phyloP scores from a whole-genome alignment of 148 eudicot species.

The Chenopodium album region DNA sequence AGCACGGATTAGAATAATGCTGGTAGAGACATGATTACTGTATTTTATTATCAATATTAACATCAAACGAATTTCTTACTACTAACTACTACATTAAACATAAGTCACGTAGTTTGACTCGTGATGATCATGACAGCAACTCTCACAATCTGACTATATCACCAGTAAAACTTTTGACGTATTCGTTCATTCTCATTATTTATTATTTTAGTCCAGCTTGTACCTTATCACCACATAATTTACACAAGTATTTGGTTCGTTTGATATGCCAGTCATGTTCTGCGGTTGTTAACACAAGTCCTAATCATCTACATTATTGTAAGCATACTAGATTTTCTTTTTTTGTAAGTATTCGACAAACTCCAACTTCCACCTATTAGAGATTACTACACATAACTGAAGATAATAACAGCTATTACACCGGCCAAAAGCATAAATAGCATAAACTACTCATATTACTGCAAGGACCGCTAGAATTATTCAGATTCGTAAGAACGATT shows the following conservation, averaged over 20 bases:
- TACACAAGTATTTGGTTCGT: not conserved
- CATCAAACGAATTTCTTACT: not conserved
- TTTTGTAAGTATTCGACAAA: not conserved
- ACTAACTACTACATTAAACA: slow-evolving; percentile 13
- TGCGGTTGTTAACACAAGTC: not conserved
- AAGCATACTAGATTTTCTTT: not conserved
- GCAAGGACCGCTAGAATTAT: not conserved
- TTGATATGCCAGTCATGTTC: not conserved
- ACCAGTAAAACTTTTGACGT: not conserved
- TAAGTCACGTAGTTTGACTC: slow-evolving; percentile 3
- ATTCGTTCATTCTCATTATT: not conserved
- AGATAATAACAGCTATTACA: slow-evolving; percentile 8
- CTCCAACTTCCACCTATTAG: slow-evolving; percentile 4
- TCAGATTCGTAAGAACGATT: slow-evolving; percentile 11
- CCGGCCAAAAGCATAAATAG: not conserved
- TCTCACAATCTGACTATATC: not conserved
- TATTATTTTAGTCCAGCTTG: slow-evolving; percentile 4
- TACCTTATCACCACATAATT: slow-evolving; percentile 7
- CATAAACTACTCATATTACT: not conserved
- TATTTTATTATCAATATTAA: not conserved
- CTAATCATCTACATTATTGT: slow-evolving; percentile 6
- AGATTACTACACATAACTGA: not conserved
- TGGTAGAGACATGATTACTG: not conserved
- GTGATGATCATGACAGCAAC: not conserved
- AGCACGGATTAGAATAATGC: not conserved